A percentile compares a stretch with the other conserved stretches of the same genome.
phyloP scores from a whole-genome alignment of 257 asterid genomes.

The Gardenia jasminoides region DNA sequence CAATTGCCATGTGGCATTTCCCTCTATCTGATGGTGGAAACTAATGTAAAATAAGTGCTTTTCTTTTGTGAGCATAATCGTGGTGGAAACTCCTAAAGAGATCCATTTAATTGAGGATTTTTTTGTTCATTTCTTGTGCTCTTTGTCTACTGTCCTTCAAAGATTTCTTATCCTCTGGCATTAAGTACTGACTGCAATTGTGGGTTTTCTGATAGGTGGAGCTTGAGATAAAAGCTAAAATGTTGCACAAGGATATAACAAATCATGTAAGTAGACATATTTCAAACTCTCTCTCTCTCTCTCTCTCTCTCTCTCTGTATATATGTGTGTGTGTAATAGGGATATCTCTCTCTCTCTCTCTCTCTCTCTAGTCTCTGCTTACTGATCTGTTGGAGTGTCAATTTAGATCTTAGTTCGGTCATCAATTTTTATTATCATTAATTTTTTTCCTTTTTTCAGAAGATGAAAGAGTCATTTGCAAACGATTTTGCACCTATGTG shows the following conservation, averaged over 20 bases:
- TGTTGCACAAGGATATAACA: conserved; percentile 71
- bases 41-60: not conserved
- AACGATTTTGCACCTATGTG: not conserved
- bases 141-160: not conserved
- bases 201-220: conserved; percentile 56
- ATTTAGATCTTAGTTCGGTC: not conserved
- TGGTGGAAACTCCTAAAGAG: not conserved
- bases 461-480: not conserved
- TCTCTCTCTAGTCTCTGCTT: not conserved
- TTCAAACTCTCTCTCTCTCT: not conserved
- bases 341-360: not conserved
- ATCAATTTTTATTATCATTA: not conserved
- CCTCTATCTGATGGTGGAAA: not conserved
- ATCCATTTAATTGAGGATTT: not conserved
- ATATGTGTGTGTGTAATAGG: too few species aligned
- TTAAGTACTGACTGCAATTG: conserved; percentile 9
- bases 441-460: not conserved
- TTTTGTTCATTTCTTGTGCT: not conserved
- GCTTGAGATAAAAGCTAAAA: conserved; percentile 64
- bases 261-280: conserved; percentile 52
- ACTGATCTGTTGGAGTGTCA: not conserved
- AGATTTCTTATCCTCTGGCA: not conserved
- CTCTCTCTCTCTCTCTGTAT: not conserved
- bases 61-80: not conserved
- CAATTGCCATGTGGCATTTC: not conserved